phyloP scores from a whole-genome alignment of 495 filamentous ascomycete species.

The Penicillium ucsense region DNA sequence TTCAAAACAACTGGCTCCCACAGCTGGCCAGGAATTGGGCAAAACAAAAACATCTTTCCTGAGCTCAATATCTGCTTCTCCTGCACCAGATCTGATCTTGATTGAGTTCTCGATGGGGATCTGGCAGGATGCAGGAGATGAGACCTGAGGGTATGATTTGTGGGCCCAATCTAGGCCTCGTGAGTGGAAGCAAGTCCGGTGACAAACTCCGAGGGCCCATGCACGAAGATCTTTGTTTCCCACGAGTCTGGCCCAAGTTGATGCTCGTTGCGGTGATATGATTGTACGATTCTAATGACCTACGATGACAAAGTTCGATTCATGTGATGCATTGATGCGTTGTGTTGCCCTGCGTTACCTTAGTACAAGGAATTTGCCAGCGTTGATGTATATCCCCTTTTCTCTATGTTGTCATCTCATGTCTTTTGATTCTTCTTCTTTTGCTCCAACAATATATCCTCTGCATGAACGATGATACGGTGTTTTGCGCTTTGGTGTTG shows the following conservation, averaged over 20 bases:
- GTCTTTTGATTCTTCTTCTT: not conserved
- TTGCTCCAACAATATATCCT: not conserved
- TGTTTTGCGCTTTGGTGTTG: no score
- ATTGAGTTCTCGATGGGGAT: slow-evolving; percentile 1
- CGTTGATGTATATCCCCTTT: slow-evolving; percentile 17
- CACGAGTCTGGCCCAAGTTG: no score
- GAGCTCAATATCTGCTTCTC: not conserved
- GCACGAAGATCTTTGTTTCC: no score
- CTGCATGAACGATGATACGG: no score
- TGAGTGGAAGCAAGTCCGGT: no score
- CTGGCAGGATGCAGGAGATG: not conserved
- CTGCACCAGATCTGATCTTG: not conserved
- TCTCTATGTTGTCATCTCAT: not conserved
- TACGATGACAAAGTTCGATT: slow-evolving; percentile 31
- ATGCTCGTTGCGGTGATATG: slow-evolving; percentile 30
- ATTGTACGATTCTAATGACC: slow-evolving; percentile 43
- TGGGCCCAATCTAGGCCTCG: no score
- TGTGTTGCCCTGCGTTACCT: slow-evolving; percentile 9
- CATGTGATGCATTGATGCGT: slow-evolving; percentile 16
- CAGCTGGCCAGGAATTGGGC: not conserved
- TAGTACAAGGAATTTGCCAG: slow-evolving; percentile 7
- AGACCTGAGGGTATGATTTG: not conserved
- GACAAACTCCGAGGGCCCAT: no score
- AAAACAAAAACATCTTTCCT: not conserved
- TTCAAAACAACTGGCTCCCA: no score